These are phyloP conservation scores for Adiantum capillusveneris DNA, from an alignment of 75 land plant species.

Conservation along the genomic window DNA sequence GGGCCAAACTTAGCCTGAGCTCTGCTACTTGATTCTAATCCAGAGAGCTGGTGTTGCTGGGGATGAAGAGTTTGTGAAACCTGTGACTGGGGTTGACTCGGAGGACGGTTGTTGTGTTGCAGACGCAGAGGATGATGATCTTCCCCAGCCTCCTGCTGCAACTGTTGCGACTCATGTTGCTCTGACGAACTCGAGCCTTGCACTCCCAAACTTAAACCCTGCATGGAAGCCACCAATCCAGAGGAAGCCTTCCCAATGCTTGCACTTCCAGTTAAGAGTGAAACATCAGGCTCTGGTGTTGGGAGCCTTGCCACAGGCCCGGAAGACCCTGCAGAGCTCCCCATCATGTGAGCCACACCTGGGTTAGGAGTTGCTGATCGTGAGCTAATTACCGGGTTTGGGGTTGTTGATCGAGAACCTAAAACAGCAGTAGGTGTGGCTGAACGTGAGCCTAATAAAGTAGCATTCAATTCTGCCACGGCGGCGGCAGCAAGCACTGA, in stretches of 20 bases:
- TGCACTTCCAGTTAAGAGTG: slow-evolving; percentile 26
- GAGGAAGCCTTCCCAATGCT: too few relatives aligned
- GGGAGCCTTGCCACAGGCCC: slow-evolving; percentile 44
- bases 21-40: slow-evolving; percentile 14
- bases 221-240: too few relatives aligned
- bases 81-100: slow-evolving; percentile 13
- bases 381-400: slow-evolving; percentile 13
- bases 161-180: not conserved
- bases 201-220: too few relatives aligned
- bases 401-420: slow-evolving; percentile 21
- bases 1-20: slow-evolving; percentile 22
- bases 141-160: too few relatives aligned
- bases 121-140: too few relatives aligned
- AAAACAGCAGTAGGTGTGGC: slow-evolving; percentile 10
- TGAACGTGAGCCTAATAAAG: slow-evolving; percentile 3
- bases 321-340: not conserved
- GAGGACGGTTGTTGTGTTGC: not conserved
- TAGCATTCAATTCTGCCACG: slow-evolving; percentile 19
- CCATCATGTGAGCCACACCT: slow-evolving; percentile 1
- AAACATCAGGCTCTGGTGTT: slow-evolving; percentile 44
- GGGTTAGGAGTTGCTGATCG: slow-evolving; percentile 5
- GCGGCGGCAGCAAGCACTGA: slow-evolving; percentile 19
- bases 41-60: slow-evolving; percentile 17
- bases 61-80: slow-evolving; percentile 4
- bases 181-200: not conserved